These are phyloP conservation scores for Penicillium roqueforti DNA, from an alignment of 495 filamentous ascomycete genomes.

Conservation along the genomic window DNA sequence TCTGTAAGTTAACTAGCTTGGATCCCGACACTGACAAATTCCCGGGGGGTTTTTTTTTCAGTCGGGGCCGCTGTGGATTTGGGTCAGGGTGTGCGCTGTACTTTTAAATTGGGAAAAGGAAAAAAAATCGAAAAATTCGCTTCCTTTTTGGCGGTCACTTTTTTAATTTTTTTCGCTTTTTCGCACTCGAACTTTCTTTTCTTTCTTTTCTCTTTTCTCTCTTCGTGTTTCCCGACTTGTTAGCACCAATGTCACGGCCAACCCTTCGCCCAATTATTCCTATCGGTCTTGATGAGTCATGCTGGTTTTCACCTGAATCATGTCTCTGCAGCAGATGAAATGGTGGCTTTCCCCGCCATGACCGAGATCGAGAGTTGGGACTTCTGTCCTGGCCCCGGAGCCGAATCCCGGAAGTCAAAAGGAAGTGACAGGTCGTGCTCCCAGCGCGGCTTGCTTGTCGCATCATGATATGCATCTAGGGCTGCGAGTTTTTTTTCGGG, in stretches of 20 bases:
- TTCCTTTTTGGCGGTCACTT: conserved; percentile 9
- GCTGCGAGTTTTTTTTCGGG: not conserved
- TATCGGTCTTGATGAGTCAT: not conserved
- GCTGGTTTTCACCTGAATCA: not conserved
- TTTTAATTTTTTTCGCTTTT: conserved; percentile 6
- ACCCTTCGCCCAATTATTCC: not conserved
- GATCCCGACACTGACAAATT: conserved; percentile 7
- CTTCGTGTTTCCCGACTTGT: conserved; percentile 3
- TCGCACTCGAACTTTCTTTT: conserved; percentile 8
- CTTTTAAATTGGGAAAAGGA: conserved; percentile 4
- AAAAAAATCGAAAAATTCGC: conserved; percentile 9
- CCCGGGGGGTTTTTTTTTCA: conserved; percentile 8
- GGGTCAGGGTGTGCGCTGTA: conserved; percentile 7
- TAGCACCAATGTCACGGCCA: not conserved
- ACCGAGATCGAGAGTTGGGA: not conserved
- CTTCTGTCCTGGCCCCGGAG: conserved; percentile 1
- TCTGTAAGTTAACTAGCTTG: no score
- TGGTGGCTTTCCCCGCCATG: conserved; percentile 6
- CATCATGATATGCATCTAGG: conserved; percentile 12
- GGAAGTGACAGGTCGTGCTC: conserved; percentile 9
- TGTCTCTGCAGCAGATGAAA: not conserved
- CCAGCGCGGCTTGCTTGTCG: conserved; percentile 2
- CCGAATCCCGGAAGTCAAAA: conserved; percentile 9
- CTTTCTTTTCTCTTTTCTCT: conserved; percentile 9
- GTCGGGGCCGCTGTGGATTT: conserved; percentile 6